Conservation (phyloP, 257 asterid species). For the Solanum bulbocastanum region DNA sequence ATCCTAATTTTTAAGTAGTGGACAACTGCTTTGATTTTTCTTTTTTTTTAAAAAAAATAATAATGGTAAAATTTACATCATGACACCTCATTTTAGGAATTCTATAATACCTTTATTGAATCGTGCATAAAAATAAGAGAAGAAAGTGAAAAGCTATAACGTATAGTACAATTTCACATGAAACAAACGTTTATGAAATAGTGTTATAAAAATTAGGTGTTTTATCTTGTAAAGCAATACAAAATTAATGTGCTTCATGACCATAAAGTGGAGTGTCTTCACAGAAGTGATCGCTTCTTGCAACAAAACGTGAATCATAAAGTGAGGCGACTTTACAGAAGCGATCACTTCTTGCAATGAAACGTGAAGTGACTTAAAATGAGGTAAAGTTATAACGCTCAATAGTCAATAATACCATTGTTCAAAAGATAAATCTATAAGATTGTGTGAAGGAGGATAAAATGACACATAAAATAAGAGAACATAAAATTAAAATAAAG, state of each 20-base stretch:
- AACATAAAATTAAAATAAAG: background rate
- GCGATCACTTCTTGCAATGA: too few species aligned
- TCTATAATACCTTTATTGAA: too few species aligned
- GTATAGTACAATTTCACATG: background rate
- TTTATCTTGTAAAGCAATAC: background rate
- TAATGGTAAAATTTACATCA: too few species aligned
- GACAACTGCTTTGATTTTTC: background rate
- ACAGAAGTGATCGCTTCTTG: background rate
- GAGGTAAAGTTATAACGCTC: background rate
- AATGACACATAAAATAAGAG: background rate
- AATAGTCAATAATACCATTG: background rate
- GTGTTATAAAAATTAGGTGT: background rate
- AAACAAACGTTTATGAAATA: background rate
- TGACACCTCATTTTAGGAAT: fast-evolving
- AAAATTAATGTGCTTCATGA: background rate
- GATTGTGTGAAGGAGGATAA: background rate
- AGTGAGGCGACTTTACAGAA: too few species aligned
- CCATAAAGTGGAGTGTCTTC: background rate
- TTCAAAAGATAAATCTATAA: background rate
- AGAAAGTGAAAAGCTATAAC: background rate
- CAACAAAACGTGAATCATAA: background rate
- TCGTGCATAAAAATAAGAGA: background rate
- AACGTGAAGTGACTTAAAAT: background rate
- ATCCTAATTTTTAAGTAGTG: background rate
- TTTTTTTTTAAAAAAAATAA: too few species aligned